Evolutionary conservation across 2,329 filamentous ascomycete genomes (phyloP), one percentile per base, ranked within the genome.

Genomic region (Talaromyces rugulosus): DNA sequence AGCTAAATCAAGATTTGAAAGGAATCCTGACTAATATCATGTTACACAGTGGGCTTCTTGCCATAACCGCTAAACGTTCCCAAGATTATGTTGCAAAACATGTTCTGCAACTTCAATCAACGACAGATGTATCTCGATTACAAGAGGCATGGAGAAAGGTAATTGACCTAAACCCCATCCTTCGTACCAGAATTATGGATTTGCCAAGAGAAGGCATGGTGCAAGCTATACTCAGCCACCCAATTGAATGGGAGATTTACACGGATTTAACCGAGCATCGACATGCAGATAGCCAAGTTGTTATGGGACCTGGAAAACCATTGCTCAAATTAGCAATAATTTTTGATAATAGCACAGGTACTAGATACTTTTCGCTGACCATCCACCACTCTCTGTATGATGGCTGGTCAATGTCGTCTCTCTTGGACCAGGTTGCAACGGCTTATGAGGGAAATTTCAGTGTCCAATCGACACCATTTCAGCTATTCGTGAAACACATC

Each of bases 311-410:
- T 8, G 31, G 59, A 14, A 16, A 40, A 23, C 36, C n/a, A 31
- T 16, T 44, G 9, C 40, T 44, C 5, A 44, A 8, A 44, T 16
- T 44, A 5, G 40, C 31, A 16, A 50, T 14, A 36, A 36, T 56
- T 61, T 60, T 6, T 63, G 69, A 14, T 64, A 65, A 34, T n/a
- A 18, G 5, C 40, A n/a, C 6, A 7, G 8, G 8, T 16, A 44
- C 70, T 67, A 56, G 64, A 67, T n/a, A 74, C 79, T 62, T 83
- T 63, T 72, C 82, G 23, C 79, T 80, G 71, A 82, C 80, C 0
- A 75, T 81, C 59, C 81, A 83, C 63, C 81, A 83, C 62, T 80
- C 79, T 16, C 70, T 83, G 6, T 83, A 83, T 64, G 81, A 83
- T 64, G 81, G 81, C 18, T 79, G 77, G 77, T 78, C 74, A 14